Conservation (phyloP, 2,329 filamentous ascomycete genomes). For the Aspergillus sp. region DNA sequence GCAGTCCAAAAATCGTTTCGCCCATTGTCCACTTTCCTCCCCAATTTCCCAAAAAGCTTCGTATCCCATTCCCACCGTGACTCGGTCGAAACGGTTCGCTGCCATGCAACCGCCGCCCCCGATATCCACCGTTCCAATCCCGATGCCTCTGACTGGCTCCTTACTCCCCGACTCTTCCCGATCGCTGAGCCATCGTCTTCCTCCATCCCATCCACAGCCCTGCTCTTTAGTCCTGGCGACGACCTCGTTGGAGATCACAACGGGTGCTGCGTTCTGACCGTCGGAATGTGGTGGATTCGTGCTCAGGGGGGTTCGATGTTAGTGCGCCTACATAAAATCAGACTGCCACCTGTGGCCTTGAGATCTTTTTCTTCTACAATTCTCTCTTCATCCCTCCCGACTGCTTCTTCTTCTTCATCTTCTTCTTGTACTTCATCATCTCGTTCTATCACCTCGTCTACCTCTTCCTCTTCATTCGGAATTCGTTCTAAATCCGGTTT, state of each 20-base stretch:
- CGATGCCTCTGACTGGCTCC: slow-evolving; percentile 21
- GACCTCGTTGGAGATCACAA: slow-evolving; percentile 21
- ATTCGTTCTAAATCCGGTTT: slow-evolving; percentile 19
- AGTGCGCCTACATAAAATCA: slow-evolving; percentile 35
- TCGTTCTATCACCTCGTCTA: slow-evolving; percentile 13
- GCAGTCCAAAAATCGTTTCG: slow-evolving; percentile 2
- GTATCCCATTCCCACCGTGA: slow-evolving; percentile 17
- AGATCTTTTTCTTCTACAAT: slow-evolving; percentile 5
- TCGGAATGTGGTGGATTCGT: slow-evolving; percentile 39
- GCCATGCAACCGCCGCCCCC: slow-evolving; percentile 21
- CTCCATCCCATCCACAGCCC: slow-evolving; percentile 14
- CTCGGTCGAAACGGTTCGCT: slow-evolving; percentile 21
- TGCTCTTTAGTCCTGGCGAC: slow-evolving; percentile 21
- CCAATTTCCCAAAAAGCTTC: slow-evolving; percentile 23
- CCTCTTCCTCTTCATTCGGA: slow-evolving; percentile 12
- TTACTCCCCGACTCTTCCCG: slow-evolving; percentile 25
- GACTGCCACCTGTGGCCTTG: slow-evolving; percentile 19
- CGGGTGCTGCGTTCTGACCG: slow-evolving; percentile 48
- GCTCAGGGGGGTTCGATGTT: slow-evolving; percentile 34
- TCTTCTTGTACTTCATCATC: slow-evolving; percentile 16
- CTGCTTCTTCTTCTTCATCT: slow-evolving; percentile 2
- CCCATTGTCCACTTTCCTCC: slow-evolving; percentile 6
- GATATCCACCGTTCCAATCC: slow-evolving; percentile 23
- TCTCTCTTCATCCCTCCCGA: background rate
- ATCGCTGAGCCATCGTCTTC: slow-evolving; percentile 17